Base-by-base conservation (phyloP, 306 rosid species). In the Vigna reflexopilosa region DNA sequence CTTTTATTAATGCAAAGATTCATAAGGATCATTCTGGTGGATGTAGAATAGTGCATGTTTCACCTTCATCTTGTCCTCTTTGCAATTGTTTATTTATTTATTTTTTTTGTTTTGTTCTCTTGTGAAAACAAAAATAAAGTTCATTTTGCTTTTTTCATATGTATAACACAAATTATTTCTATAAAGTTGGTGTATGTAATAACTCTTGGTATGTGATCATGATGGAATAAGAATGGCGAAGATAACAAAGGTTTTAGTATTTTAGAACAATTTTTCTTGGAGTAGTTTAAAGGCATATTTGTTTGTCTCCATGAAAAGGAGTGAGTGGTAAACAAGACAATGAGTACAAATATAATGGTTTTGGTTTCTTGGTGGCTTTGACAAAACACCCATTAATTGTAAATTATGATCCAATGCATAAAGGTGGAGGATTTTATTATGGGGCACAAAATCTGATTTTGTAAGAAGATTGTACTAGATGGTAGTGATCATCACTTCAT, bases 391-490 rank as follows among this genome's bases (percentile, higher is more conserved):
- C 79, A 82, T 87, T 84, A 81, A 81, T 66, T 52, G 30, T 48
- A 76, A 70, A 80, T 79, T 70, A 75, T 69, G 80, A 78, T 76
- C 67, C 45, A 73, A 75, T 82, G 83, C 78, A 80, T 67, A 82
- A 89, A 84, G 89, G 88, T 42, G 36, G 67, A 56, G 67, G 86
- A 81, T 91, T 91, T 86, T 90, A 90, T 88, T 72, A 85, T 82
- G 86, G 89, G 90, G 77, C 89, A 90, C 90, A 92, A 56, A 85
- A 88, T 92, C 95, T 84, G 95, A 90, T 80, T 81, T 90, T 84
- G 90, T 83, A 71, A 86, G 87, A 80, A 84, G 90, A 88, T 88
- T 87, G 90, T 77, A 77, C 79, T 34, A 55, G 58, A 81, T 85
- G 85, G 78, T 73, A 75, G 83, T 67, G 83, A 87, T 89, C 52